These are phyloP conservation scores for Jackrogersella multiformis DNA, from an alignment of 495 filamentous ascomycete species.

Conservation along the genomic window DNA sequence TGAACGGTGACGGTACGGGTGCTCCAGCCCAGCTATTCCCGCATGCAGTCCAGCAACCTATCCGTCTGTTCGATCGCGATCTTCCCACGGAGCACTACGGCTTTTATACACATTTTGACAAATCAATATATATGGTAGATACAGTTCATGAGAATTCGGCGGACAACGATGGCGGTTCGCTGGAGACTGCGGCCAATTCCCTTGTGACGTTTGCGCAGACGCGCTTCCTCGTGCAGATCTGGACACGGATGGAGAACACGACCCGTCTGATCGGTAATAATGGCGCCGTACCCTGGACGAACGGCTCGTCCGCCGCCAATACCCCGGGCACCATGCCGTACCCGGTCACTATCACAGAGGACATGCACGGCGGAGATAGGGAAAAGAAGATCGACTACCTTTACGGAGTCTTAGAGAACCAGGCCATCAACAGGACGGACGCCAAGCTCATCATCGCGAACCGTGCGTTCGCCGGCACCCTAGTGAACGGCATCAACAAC, in stretches of 20 bases:
- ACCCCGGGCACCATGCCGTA: constrained; percentile 83
- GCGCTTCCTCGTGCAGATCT: constrained; percentile 89
- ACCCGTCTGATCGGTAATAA: constrained; percentile 52
- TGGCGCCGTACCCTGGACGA: constrained; percentile 21
- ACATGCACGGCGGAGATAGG: constrained; percentile 77
- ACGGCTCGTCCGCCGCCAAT: constrained; percentile 43
- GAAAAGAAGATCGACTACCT: constrained; percentile 74
- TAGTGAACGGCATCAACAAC: constrained; percentile 51
- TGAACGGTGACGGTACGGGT: constrained; percentile 73
- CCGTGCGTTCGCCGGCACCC: constrained; percentile 65
- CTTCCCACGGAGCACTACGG: constrained; percentile 85
- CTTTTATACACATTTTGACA: constrained; percentile 92
- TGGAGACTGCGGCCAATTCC: constrained; percentile 65
- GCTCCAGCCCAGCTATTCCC: constrained; percentile 76
- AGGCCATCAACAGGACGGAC: constrained; percentile 61
- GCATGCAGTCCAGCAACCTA: constrained; percentile 74
- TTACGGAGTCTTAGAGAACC: constrained; percentile 66
- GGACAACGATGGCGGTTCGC: constrained; percentile 73
- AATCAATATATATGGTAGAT: constrained; percentile 77
- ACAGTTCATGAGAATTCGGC: constrained; percentile 52
- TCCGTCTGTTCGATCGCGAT: constrained; percentile 86
- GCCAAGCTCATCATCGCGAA: constrained; percentile 66
- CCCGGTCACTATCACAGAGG: constrained; percentile 80
- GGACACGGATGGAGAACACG: constrained; percentile 70
- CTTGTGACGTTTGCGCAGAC: constrained; percentile 85